These are phyloP conservation scores for Henckelia pumila DNA, from an alignment of 257 asterid species.

Conservation along the genomic window DNA sequence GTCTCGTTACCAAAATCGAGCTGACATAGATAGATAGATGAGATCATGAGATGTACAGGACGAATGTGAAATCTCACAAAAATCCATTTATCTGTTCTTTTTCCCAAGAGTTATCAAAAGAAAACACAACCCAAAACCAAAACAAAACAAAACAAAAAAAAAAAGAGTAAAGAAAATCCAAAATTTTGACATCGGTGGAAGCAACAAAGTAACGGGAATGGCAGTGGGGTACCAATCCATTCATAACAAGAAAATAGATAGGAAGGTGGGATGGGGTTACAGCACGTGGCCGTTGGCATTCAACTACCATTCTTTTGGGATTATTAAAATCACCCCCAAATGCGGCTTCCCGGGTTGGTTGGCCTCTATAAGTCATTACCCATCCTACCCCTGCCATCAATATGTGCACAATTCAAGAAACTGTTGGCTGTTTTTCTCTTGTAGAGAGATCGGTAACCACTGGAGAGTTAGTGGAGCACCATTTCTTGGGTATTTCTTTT, in stretches of 20 bases:
- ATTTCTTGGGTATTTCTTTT: neutral
- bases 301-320: constrained; percentile 20
- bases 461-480: neutral
- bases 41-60: too few species aligned
- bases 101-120: too few species aligned
- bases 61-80: too few species aligned
- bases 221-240: neutral
- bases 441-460: neutral
- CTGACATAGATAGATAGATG: too few species aligned
- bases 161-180: too few species aligned
- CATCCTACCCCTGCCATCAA: neutral
- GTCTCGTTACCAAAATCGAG: too few species aligned
- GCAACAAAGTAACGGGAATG: neutral
- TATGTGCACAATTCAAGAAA: neutral
- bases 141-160: too few species aligned
- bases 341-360: neutral
- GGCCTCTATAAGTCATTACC: neutral
- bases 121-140: too few species aligned
- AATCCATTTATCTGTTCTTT: too few species aligned
- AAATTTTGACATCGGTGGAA: neutral
- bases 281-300: constrained; percentile 3
- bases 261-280: neutral
- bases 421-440: neutral
- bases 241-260: neutral
- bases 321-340: neutral